A percentile compares a stretch with the other conserved stretches of the same genome.
Conservation (phyloP, 257 asterid genomes). For the Echites panduratus region DNA sequence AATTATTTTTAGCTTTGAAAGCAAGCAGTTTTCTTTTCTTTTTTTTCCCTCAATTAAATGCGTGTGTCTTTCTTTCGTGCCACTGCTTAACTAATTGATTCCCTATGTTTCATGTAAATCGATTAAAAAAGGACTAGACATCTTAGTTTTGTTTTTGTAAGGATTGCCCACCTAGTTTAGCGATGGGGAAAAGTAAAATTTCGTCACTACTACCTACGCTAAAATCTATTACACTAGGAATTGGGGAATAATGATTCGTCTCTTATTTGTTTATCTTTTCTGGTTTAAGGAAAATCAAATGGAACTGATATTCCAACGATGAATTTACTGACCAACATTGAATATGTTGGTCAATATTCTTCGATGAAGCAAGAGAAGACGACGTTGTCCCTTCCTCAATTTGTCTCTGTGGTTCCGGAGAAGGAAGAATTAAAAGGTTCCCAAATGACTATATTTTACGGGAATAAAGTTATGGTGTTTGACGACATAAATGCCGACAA, state of each 20-base stretch:
- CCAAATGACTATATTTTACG: slow-evolving; percentile 70
- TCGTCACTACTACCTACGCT: neutral
- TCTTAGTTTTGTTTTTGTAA: too few relatives aligned
- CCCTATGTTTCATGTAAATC: neutral
- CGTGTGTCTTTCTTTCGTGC: neutral
- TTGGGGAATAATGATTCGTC: neutral
- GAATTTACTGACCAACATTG: slow-evolving; percentile 25
- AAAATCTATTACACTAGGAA: neutral
- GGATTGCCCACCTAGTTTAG: neutral
- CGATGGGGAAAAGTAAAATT: neutral
- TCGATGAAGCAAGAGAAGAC: slow-evolving; percentile 14
- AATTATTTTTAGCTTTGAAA: neutral
- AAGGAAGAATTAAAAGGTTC: slow-evolving; percentile 30
- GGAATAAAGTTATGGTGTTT: slow-evolving; percentile 53
- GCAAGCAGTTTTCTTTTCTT: neutral
- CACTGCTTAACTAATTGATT: neutral
- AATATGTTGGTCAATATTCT: slow-evolving; percentile 21
- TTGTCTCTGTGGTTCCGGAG: slow-evolving; percentile 17
- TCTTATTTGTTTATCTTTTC: neutral
- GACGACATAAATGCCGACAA: slow-evolving; percentile 51
- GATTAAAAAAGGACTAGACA: neutral
- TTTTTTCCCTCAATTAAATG: too few relatives aligned
- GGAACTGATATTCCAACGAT: slow-evolving; percentile 18
- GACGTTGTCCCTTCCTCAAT: slow-evolving; percentile 5
- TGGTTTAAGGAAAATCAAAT: slow-evolving; percentile 22